Conservation (phyloP, 495 filamentous ascomycete species). For the Penicillium malachiteum region DNA sequence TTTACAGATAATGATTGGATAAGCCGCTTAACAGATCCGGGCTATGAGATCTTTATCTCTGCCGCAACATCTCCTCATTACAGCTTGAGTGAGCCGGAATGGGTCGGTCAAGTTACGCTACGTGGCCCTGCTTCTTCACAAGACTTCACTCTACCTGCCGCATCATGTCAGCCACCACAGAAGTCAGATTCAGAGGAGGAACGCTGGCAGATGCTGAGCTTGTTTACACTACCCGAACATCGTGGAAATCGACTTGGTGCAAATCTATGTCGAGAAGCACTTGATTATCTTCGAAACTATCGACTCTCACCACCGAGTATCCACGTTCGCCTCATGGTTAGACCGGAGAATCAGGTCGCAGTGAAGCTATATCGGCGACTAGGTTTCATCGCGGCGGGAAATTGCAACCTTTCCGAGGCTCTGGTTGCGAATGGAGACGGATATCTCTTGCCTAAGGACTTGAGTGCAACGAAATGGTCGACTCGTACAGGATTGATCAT, state of each 20-base stretch:
- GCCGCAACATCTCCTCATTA: slow-evolving; percentile 13
- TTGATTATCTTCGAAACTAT: slow-evolving; percentile 22
- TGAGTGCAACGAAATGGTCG: slow-evolving; percentile 22
- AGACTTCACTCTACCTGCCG: slow-evolving; percentile 19
- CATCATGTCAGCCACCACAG: slow-evolving; percentile 14
- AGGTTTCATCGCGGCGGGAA: slow-evolving; percentile 26
- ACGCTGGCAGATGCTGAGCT: slow-evolving; percentile 36
- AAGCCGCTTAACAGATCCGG: slow-evolving; percentile 12
- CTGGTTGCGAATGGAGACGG: slow-evolving; percentile 32
- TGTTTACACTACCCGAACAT: slow-evolving; percentile 30
- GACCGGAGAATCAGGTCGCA: slow-evolving; percentile 26
- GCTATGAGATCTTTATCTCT: slow-evolving; percentile 29
- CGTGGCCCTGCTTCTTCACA: slow-evolving; percentile 21
- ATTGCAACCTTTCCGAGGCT: slow-evolving; percentile 30
- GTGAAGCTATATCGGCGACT: slow-evolving; percentile 30
- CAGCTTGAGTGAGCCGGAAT: slow-evolving; percentile 7
- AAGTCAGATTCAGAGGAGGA: slow-evolving; percentile 20
- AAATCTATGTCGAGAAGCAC: slow-evolving; percentile 26
- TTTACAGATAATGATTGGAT: slow-evolving; percentile 27
- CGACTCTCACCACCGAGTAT: slow-evolving; percentile 6
- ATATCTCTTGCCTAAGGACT: slow-evolving; percentile 29
- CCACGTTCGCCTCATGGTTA: slow-evolving; percentile 32
- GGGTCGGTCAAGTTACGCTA: slow-evolving; percentile 34
- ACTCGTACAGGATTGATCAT: slow-evolving; percentile 22
- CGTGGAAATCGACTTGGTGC: slow-evolving; percentile 33